A percentile compares a stretch with the other conserved stretches of the same genome.
These are phyloP conservation scores for Cytidiella melzeri DNA, from an alignment of 768 basidiomycete species.

Conservation along the genomic window DNA sequence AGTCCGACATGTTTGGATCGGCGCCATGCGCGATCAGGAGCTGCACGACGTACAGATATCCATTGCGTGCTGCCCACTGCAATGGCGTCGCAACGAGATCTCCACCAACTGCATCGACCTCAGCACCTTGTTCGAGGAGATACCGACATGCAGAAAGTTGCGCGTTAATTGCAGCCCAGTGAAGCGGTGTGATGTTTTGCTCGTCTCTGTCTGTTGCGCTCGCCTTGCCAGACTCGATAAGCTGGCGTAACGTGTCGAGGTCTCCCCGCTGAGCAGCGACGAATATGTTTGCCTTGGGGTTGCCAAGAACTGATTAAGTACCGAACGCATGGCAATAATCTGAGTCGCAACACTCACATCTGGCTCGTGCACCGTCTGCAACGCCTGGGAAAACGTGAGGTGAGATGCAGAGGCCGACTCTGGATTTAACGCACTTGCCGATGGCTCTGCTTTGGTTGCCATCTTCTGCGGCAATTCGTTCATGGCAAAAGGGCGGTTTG, in stretches of 20 bases:
- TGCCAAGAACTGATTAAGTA: constrained; percentile 4
- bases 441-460: constrained; percentile 44
- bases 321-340: constrained; percentile 8
- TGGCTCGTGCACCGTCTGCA: constrained; percentile 30
- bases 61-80: constrained; percentile 98
- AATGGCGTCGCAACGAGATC: constrained; percentile 92
- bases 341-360: constrained; percentile 39
- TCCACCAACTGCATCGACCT: constrained; percentile 91
- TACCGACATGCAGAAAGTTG: constrained; percentile 85
- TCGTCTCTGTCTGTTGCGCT: constrained; percentile 74
- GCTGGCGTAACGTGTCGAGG: constrained; percentile 50
- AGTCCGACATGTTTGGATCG: constrained; percentile 86
- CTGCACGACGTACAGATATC: constrained; percentile 93
- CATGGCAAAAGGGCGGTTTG: too few relatives aligned
- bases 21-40: constrained; percentile 85
- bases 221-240: constrained; percentile 68
- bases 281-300: constrained; percentile 74
- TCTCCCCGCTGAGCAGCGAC: constrained; percentile 87
- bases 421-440: constrained; percentile 38
- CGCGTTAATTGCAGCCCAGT: constrained; percentile 98
- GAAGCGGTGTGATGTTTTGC: constrained; percentile 91
- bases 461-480: constrained; percentile 29
- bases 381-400: constrained; percentile 40
- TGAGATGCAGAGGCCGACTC: constrained; percentile 37
- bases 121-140: constrained; percentile 87